Evolutionary conservation across 2,329 filamentous ascomycete genomes (phyloP), one percentile per base, ranked within the genome.

Genomic region (Xylariales sp.): DNA sequence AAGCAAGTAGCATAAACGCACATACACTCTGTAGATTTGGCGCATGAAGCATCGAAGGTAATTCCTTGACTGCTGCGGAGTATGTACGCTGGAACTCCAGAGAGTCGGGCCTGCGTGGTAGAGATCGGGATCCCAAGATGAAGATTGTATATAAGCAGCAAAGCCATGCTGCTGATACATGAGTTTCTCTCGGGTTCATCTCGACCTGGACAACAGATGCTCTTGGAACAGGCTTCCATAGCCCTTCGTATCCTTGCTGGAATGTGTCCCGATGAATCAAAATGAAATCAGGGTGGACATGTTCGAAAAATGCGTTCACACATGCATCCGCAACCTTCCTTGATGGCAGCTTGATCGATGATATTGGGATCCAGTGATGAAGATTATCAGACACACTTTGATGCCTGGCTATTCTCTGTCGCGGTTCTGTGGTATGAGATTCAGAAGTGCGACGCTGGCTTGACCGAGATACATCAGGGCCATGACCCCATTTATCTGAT

Each of bases 11-110:
- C 38, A 67, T 56, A 18, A 67, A 52, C 1, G 63, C 65, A 43
- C 66, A 63, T 8, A 67, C 54, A 29, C 66, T 67, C n/a, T 57
- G 51, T 7, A 68, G 47, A 17, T 56, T 65, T 2, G 61, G 61
- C 5, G 59, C 55, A 14, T 51, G 56, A 10, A 66, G 50, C 6
- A 67, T 50, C 11, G 56, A 53, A 17, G 62, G 59, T 29, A 65
- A 54, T 35, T 53, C 48, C 2, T 53, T 49, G 33, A 62, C 57
- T 4, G 59, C 53, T 20, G 61, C 53, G 36, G 49, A 51, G 31
- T 59, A 62, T 23, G 52, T 54, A 3, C 53, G 51, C 34, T 61
- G 59, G 15, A 61, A 56, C n/a, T 55, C 52, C 11, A 54, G 41
- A 5, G 56, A 57, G 15, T 53, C 43, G 13, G 38, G 35, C 5